Evolutionary conservation across 2,329 filamentous ascomycete species (phyloP).

Genomic region (Aspergillus sp.): DNA sequence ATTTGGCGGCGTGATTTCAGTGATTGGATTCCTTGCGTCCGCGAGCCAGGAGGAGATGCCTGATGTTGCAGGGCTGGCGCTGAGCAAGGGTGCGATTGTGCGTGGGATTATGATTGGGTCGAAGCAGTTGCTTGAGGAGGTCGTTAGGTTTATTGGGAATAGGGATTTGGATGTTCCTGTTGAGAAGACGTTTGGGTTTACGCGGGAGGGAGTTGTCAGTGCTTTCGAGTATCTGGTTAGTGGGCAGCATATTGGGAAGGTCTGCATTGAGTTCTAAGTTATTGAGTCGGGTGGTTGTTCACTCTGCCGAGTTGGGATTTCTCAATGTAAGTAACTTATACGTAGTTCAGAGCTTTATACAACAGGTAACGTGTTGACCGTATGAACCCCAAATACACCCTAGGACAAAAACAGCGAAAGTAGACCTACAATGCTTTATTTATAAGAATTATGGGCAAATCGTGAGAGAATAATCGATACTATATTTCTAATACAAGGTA

Average conservation of each 20-base stretch:
- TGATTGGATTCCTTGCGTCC: constrained; percentile 6
- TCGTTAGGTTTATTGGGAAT: neutral
- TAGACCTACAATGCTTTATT: too few species aligned
- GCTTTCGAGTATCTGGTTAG: constrained; percentile 7
- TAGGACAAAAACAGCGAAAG: too few species aligned
- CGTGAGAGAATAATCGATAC: too few species aligned
- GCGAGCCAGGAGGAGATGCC: constrained; percentile 7
- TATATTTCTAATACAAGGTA: neutral
- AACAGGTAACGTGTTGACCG: too few species aligned
- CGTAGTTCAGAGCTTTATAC: too few species aligned
- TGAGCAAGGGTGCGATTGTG: constrained; percentile 4
- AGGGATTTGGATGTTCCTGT: constrained; percentile 4
- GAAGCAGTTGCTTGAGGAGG: constrained; percentile 7
- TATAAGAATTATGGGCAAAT: too few species aligned
- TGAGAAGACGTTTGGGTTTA: constrained; percentile 7
- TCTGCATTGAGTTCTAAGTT: constrained; percentile 4
- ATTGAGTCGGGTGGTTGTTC: too few species aligned
- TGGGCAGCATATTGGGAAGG: constrained; percentile 7
- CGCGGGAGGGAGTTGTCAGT: neutral
- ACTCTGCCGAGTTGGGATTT: too few species aligned
- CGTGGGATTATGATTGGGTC: constrained; percentile 6
- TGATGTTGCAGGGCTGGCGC: constrained; percentile 6
- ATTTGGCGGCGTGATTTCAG: constrained; percentile 4
- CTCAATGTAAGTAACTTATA: too few species aligned
- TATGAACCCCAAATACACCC: too few species aligned